Conservation (phyloP, 805 yeast species). For the Kazachstania bromeliacearum region DNA sequence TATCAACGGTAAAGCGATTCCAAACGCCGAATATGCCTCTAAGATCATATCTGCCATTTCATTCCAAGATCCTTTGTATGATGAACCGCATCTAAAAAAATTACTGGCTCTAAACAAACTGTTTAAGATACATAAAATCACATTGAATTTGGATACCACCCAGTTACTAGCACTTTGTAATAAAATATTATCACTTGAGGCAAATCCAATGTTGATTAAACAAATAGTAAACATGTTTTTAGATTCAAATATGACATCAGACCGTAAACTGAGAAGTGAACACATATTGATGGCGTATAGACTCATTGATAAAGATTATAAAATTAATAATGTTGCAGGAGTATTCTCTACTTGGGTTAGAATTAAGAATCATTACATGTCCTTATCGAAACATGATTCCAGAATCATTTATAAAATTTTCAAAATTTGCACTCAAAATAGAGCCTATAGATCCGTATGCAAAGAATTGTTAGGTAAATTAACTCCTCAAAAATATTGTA, state of each 20-base stretch:
- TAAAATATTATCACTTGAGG: constrained; percentile 16
- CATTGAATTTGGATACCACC: constrained; percentile 6
- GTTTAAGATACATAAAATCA: constrained; percentile 2
- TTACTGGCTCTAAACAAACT: constrained; percentile 10
- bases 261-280: constrained; percentile 5
- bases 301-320: constrained; percentile 16
- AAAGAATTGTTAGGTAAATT: constrained; percentile 12
- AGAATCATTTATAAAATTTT: constrained; percentile 19
- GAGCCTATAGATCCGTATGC: constrained; percentile 14
- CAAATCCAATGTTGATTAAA: constrained; percentile 11
- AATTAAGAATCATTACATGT: constrained; percentile 11
- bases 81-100: constrained; percentile 12
- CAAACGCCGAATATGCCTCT: constrained; percentile 5
- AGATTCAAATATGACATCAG: constrained; percentile 5
- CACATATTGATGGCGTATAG: constrained; percentile 15
- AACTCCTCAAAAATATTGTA: constrained; percentile 17
- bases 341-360: constrained; percentile 17
- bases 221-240: constrained; percentile 10
- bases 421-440: constrained; percentile 14
- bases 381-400: constrained; percentile 18
- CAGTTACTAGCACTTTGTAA: constrained; percentile 16
- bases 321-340: constrained; percentile 19
- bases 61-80: constrained; percentile 17
- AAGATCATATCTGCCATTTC: constrained; percentile 14
- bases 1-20: constrained; percentile 5